Conservation (phyloP, 306 rosid species). For the Sphenostylis stenocarpa region DNA sequence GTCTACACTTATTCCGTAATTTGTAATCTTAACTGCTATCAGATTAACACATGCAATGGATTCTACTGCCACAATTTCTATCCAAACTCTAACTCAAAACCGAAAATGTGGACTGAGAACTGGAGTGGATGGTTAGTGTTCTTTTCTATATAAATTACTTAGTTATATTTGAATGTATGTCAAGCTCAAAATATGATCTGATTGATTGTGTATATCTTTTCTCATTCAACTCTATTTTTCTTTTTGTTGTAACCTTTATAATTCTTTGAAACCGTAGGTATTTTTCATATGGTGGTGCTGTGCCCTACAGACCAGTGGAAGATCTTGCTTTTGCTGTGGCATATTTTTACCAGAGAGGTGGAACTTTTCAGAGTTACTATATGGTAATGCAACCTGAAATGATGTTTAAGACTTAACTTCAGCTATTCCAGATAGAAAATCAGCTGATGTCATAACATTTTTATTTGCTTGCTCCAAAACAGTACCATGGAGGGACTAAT, state of each 20-base stretch:
- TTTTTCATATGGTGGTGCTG: constrained; percentile 73
- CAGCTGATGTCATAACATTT: constrained; percentile 27
- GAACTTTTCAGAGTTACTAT: constrained; percentile 88
- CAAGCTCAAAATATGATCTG: constrained; percentile 1
- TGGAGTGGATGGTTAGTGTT: constrained; percentile 78
- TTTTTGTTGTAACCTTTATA: background rate
- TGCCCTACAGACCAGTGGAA: constrained; percentile 82
- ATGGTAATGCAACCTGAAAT: constrained; percentile 60
- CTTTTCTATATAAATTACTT: background rate
- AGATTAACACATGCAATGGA: constrained; percentile 92
- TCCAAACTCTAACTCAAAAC: constrained; percentile 71
- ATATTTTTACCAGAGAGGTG: constrained; percentile 86
- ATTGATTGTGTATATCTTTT: background rate
- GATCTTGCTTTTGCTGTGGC: constrained; percentile 93
- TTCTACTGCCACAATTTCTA: constrained; percentile 87
- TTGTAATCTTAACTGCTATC: constrained; percentile 23
- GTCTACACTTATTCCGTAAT: background rate
- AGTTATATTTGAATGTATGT: constrained; percentile 19
- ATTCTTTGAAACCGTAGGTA: constrained; percentile 49
- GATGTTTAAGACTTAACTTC: background rate
- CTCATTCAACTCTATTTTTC: background rate
- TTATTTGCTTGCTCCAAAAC: constrained; percentile 38
- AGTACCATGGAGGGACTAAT: constrained; percentile 98
- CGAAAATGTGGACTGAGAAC: constrained; percentile 93
- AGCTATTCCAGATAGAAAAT: background rate